phyloP scores from a whole-genome alignment of 1,284 basidiomycete genomes.

The Austropuccinia psidii region DNA sequence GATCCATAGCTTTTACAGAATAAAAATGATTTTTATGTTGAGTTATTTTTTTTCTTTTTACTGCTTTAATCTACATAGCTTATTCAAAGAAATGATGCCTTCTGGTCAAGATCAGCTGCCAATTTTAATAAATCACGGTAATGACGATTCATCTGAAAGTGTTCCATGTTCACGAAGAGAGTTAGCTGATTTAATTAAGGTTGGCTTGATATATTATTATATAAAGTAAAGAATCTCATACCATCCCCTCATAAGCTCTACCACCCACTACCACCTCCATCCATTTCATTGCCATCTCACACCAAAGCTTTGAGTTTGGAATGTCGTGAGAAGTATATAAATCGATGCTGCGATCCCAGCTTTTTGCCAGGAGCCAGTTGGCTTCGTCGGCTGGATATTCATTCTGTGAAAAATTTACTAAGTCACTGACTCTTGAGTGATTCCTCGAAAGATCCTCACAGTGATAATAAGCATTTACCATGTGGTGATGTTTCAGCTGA shows the following conservation, averaged over 20 bases:
- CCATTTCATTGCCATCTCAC: slow-evolving; percentile 35
- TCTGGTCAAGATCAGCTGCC: background rate
- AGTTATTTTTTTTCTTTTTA: background rate
- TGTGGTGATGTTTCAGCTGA: slow-evolving; percentile 6
- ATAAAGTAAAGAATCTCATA: background rate
- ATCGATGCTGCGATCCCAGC: slow-evolving; percentile 36
- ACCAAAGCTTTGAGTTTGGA: slow-evolving; percentile 19
- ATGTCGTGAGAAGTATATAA: slow-evolving; percentile 15
- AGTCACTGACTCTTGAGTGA: background rate
- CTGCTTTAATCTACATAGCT: background rate
- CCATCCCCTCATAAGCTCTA: slow-evolving; percentile 34
- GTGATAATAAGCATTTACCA: background rate
- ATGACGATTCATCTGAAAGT: slow-evolving; percentile 37
- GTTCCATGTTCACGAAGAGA: no score
- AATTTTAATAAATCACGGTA: slow-evolving; percentile 35
- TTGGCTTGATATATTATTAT: background rate
- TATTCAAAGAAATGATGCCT: background rate
- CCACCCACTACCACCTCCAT: slow-evolving; percentile 28
- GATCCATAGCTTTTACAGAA: background rate
- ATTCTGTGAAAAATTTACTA: background rate
- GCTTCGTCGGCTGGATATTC: slow-evolving; percentile 33
- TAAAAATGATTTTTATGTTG: background rate
- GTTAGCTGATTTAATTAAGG: no score
- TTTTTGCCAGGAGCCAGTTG: slow-evolving; percentile 33
- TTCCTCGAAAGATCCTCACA: background rate